A percentile compares a stretch with the other conserved stretches of the same genome.
Evolutionary conservation across 352 stramenopile genomes (phyloP).

Genomic region (Phytophthora ramorum): DNA sequence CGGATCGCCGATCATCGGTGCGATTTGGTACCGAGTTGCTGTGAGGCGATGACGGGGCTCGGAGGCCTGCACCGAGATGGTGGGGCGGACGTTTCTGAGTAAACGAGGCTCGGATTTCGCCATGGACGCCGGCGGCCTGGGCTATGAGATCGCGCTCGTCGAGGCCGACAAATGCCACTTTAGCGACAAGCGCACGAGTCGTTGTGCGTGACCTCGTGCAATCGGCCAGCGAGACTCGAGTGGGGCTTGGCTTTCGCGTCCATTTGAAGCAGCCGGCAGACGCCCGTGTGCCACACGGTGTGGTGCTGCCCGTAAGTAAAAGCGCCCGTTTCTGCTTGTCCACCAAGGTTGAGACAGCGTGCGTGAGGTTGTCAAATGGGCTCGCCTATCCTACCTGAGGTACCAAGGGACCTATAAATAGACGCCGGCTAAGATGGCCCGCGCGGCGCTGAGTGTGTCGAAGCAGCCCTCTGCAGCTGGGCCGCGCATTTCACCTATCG

Average conservation of each 20-base stretch:
- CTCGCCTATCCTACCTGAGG: slow-evolving; percentile 1
- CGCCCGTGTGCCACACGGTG: slow-evolving; percentile 8
- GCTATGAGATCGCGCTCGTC: not conserved
- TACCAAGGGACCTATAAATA: not conserved
- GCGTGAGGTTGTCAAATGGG: slow-evolving; percentile 1
- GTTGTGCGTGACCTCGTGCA: not conserved
- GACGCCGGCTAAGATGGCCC: not conserved
- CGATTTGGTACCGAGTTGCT: not conserved
- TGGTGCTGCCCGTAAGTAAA: not conserved
- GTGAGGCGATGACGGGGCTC: too few species aligned
- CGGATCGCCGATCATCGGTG: not conserved
- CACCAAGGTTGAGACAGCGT: slow-evolving; percentile 20
- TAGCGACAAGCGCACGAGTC: slow-evolving; percentile 11
- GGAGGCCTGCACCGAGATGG: slow-evolving; percentile 6
- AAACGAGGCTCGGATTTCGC: slow-evolving; percentile 29
- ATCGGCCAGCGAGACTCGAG: not conserved
- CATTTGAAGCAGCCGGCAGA: slow-evolving; percentile 6
- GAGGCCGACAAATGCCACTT: slow-evolving; percentile 13
- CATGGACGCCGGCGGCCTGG: slow-evolving; percentile 5
- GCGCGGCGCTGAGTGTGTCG: not conserved
- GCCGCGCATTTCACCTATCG: not conserved
- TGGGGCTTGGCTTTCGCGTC: slow-evolving; percentile 1
- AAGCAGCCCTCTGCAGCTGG: not conserved
- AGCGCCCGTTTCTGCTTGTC: slow-evolving; percentile 19
- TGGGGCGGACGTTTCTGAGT: slow-evolving; percentile 21